Evolutionary conservation across 192 early-diverging fungal genomes (phyloP).

Genomic region (Umbelopsis sp.): DNA sequence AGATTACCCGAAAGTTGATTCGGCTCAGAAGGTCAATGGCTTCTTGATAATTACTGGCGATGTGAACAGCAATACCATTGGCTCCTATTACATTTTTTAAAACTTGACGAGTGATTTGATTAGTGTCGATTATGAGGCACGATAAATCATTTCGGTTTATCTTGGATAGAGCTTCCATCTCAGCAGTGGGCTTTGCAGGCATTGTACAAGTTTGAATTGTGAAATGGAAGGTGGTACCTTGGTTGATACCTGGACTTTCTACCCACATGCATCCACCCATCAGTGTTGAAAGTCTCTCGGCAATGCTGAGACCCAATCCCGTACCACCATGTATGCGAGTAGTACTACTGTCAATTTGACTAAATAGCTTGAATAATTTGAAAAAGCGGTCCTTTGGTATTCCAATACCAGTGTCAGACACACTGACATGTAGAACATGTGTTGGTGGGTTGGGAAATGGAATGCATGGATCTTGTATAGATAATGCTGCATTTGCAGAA

Average conservation of each 20-base stretch:
- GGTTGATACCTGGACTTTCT: slow-evolving; percentile 11
- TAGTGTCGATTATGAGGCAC: slow-evolving; percentile 44
- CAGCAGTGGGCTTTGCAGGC: neutral
- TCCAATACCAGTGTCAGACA: slow-evolving; percentile 48
- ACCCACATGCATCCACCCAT: slow-evolving; percentile 65
- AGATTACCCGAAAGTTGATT: slow-evolving; percentile 11
- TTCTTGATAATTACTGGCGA: slow-evolving; percentile 47
- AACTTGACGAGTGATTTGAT: slow-evolving; percentile 49
- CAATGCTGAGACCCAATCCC: slow-evolving; percentile 66
- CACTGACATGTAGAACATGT: slow-evolving; percentile 19
- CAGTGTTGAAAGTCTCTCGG: slow-evolving; percentile 53
- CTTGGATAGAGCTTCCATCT: neutral
- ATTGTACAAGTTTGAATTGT: neutral
- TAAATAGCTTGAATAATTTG: slow-evolving; percentile 64
- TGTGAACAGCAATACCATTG: slow-evolving; percentile 35
- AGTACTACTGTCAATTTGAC: slow-evolving; percentile 63
- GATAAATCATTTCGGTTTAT: neutral
- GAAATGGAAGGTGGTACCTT: slow-evolving; percentile 12
- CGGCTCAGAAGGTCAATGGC: slow-evolving; percentile 22
- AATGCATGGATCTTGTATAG: neutral
- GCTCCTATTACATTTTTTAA: slow-evolving; percentile 37
- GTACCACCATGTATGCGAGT: slow-evolving; percentile 63
- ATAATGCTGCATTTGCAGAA: neutral
- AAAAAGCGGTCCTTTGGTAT: slow-evolving; percentile 47
- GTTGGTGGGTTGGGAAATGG: neutral